phyloP scores from a whole-genome alignment of 2,329 filamentous ascomycete species.

The Ophidiomyces ophidiicola region DNA sequence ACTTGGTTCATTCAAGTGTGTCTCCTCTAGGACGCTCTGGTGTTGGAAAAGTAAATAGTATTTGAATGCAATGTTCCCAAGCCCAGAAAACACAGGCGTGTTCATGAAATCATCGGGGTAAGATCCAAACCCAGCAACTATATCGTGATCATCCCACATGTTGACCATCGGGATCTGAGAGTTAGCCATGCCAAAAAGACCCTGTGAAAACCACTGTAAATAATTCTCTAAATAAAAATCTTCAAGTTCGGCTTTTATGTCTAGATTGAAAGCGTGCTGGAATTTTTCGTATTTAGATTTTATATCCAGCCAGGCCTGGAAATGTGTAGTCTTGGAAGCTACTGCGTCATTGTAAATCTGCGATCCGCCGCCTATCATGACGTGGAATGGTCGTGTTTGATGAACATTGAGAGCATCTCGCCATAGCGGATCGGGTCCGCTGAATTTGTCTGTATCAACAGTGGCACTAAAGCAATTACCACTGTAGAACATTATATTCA shows the following conservation, averaged over 20 bases:
- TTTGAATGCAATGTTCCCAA: constrained; percentile 89
- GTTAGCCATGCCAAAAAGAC: constrained; percentile 81
- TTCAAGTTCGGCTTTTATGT: constrained; percentile 82
- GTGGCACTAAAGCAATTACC: constrained; percentile 89
- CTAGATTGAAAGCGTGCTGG: constrained; percentile 59
- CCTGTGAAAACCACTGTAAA: constrained; percentile 90
- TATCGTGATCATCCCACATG: constrained; percentile 91
- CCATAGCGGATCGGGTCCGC: constrained; percentile 92
- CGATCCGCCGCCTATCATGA: constrained; percentile 94
- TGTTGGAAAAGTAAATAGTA: constrained; percentile 99
- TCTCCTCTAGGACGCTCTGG: constrained; percentile 72
- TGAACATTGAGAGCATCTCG: constrained; percentile 88
- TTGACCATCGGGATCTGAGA: constrained; percentile 98
- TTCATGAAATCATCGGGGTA: constrained; percentile 88
- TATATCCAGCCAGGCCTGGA: constrained; percentile 72
- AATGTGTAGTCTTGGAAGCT: constrained; percentile 60
- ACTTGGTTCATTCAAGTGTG: constrained; percentile 70
- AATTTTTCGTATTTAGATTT: constrained; percentile 72
- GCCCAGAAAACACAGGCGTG: constrained; percentile 74
- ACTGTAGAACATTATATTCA: constrained; percentile 99
- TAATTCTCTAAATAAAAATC: constrained; percentile 80
- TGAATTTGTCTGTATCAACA: constrained; percentile 66
- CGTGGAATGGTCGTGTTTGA: constrained; percentile 84
- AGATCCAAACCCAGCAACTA: constrained; percentile 83
- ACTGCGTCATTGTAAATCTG: constrained; percentile 92